phyloP scores from a whole-genome alignment of 1,139 yeast genomes.

The Casaregolazyma suthepensis region DNA sequence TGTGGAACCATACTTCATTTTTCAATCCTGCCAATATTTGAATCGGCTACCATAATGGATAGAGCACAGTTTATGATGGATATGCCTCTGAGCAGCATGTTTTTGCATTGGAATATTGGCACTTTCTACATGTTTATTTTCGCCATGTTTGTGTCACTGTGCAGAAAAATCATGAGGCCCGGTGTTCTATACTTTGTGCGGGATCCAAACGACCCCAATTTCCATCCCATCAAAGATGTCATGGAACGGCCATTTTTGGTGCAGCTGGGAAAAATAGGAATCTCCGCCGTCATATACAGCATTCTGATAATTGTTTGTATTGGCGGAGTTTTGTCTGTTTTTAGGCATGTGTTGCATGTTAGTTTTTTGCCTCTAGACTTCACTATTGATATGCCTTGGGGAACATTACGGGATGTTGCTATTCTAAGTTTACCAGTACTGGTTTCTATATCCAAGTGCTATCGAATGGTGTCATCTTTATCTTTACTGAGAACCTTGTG shows the following conservation, averaged over 20 bases:
- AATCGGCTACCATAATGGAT: constrained; percentile 16
- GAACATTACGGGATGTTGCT: neutral
- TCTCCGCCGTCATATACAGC: constrained; percentile 74
- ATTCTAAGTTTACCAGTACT: neutral
- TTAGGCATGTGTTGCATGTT: constrained; percentile 38
- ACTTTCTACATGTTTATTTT: constrained; percentile 81
- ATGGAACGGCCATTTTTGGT: constrained; percentile 64
- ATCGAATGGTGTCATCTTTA: constrained; percentile 5
- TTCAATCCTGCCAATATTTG: constrained; percentile 41
- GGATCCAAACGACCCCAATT: constrained; percentile 91
- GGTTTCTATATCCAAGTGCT: neutral
- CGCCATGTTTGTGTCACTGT: constrained; percentile 83
- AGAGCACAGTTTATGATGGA: constrained; percentile 16
- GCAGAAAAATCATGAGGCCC: constrained; percentile 69
- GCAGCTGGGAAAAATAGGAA: constrained; percentile 66
- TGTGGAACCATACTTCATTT: constrained; percentile 78
- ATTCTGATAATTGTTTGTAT: constrained; percentile 68
- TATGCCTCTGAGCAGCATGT: constrained; percentile 25
- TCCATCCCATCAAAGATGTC: constrained; percentile 84
- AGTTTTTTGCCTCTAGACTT: constrained; percentile 29
- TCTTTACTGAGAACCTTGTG: constrained; percentile 40
- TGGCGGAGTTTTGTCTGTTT: constrained; percentile 56
- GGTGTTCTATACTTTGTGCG: constrained; percentile 89
- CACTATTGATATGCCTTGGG: neutral
- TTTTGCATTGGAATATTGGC: constrained; percentile 66